Conservation (phyloP, 2,329 filamentous ascomycete genomes). For the Aciculosporium take region DNA sequence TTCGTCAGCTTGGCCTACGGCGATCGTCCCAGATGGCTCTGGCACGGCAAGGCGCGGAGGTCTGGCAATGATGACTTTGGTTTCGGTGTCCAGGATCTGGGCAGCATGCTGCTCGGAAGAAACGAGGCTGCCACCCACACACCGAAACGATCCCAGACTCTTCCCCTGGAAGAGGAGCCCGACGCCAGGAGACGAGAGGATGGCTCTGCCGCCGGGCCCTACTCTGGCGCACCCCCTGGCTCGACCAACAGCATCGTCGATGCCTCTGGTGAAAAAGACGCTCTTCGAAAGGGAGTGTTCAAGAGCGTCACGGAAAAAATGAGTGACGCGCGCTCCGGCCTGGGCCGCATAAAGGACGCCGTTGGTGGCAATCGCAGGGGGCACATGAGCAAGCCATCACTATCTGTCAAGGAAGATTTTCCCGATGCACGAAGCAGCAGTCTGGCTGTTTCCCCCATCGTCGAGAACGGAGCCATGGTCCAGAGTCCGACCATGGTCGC, state of each 20-base stretch:
- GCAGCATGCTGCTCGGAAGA: conserved; percentile 37
- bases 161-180: conserved; percentile 37
- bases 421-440: conserved; percentile 17
- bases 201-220: conserved; percentile 22
- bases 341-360: conserved; percentile 75
- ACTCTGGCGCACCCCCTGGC: conserved; percentile 28
- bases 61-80: conserved; percentile 28
- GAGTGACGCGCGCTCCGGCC: conserved; percentile 66
- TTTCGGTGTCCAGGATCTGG: conserved; percentile 31
- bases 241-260: conserved; percentile 34
- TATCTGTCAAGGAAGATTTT: conserved; percentile 35
- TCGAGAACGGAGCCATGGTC: conserved; percentile 12
- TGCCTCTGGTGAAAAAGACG: conserved; percentile 37
- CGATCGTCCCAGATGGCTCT: conserved; percentile 82
- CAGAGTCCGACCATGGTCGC: conserved; percentile 28
- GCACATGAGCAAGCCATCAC: conserved; percentile 38
- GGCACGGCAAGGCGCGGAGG: conserved; percentile 78
- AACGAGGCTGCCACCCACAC: conserved; percentile 30
- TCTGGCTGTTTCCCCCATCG: conserved; percentile 6
- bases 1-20: conserved; percentile 69
- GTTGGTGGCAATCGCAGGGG: conserved; percentile 49
- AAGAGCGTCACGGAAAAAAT: conserved; percentile 69
- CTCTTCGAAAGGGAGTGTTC: conserved; percentile 51
- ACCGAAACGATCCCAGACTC: conserved; percentile 34
- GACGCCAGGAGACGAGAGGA: conserved; percentile 33